A percentile compares a stretch with the other conserved stretches of the same genome.
These are phyloP conservation scores for Cryptosporidium meleagridis DNA, from an alignment of 169 alveolate genomes.

Conservation along the genomic window DNA sequence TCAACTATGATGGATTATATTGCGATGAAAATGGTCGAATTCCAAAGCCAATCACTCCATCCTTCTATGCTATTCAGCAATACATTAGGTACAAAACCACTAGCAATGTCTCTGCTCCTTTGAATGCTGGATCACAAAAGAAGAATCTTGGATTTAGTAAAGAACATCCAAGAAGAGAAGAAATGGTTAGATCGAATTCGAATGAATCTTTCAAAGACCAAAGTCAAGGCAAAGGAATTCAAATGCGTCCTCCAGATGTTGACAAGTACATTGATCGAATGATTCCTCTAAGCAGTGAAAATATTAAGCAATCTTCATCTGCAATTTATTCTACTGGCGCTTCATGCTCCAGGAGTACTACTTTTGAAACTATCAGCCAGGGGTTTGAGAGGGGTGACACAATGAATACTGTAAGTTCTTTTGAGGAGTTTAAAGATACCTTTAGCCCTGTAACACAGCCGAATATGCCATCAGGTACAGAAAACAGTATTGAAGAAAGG, in stretches of 20 bases:
- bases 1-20: slow-evolving; percentile 9
- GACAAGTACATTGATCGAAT: slow-evolving; percentile 64
- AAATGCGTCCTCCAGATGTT: slow-evolving; percentile 72
- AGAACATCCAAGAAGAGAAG: not conserved
- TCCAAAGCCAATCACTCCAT: slow-evolving; percentile 21
- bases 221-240: slow-evolving; percentile 4
- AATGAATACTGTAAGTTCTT: slow-evolving; percentile 15
- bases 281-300: slow-evolving; percentile 50
- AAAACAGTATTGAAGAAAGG: not conserved
- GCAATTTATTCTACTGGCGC: slow-evolving; percentile 18
- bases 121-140: not conserved
- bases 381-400: slow-evolving; percentile 24
- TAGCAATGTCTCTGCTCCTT: not conserved
- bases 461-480: not conserved
- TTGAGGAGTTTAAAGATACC: slow-evolving; percentile 25
- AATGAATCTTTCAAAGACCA: not conserved
- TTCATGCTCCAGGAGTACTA: slow-evolving; percentile 57
- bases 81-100: slow-evolving; percentile 30
- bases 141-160: not conserved
- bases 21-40: slow-evolving; percentile 10
- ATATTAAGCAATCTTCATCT: not conserved
- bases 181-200: not conserved
- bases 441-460: not conserved
- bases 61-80: slow-evolving; percentile 65
- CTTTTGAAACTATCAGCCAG: slow-evolving; percentile 40